Evolutionary conservation across 2,329 filamentous ascomycete genomes (phyloP).

Genomic region (Blastomyces gilchristii): DNA sequence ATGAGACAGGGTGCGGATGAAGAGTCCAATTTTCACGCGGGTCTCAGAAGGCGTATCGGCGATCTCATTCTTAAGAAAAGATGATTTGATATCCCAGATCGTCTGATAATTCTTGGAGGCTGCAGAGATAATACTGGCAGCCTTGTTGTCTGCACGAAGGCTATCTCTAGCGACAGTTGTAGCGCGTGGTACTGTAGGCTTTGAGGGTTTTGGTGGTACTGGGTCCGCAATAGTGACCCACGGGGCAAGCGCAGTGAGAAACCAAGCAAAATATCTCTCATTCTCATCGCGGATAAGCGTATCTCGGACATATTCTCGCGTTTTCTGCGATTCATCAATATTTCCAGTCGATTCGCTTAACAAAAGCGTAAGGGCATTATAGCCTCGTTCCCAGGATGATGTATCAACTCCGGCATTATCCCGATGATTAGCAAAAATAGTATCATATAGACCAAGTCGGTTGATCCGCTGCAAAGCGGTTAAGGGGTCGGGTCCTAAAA

Average conservation of each 20-base stretch:
- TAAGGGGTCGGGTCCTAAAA: conserved; percentile 30
- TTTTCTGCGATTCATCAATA: conserved; percentile 18
- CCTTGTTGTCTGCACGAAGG: conserved; percentile 67
- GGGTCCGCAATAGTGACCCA: conserved; percentile 49
- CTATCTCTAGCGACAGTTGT: conserved; percentile 62
- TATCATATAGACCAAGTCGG: conserved; percentile 29
- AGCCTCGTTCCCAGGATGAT: conserved; percentile 52
- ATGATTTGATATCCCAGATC: conserved; percentile 52
- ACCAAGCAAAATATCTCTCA: conserved; percentile 64
- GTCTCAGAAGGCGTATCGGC: conserved; percentile 25
- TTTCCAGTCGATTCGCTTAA: conserved; percentile 27
- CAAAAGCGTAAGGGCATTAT: conserved; percentile 52
- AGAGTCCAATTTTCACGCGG: conserved; percentile 29
- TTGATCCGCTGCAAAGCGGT: conserved; percentile 32
- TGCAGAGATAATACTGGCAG: conserved; percentile 56
- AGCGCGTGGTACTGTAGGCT: conserved; percentile 48
- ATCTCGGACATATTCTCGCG: conserved; percentile 25
- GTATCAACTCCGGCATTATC: conserved; percentile 48
- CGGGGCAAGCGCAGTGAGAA: conserved; percentile 62
- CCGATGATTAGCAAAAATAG: conserved; percentile 34
- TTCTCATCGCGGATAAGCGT: conserved; percentile 53
- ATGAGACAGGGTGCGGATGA: conserved; percentile 28
- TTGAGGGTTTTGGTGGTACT: conserved; percentile 34
- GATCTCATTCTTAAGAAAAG: conserved; percentile 22
- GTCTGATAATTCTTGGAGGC: conserved; percentile 52